These are phyloP conservation scores for Colletotrichum cordylinicola DNA, from an alignment of 2,329 filamentous ascomycete species.

Conservation along the genomic window DNA sequence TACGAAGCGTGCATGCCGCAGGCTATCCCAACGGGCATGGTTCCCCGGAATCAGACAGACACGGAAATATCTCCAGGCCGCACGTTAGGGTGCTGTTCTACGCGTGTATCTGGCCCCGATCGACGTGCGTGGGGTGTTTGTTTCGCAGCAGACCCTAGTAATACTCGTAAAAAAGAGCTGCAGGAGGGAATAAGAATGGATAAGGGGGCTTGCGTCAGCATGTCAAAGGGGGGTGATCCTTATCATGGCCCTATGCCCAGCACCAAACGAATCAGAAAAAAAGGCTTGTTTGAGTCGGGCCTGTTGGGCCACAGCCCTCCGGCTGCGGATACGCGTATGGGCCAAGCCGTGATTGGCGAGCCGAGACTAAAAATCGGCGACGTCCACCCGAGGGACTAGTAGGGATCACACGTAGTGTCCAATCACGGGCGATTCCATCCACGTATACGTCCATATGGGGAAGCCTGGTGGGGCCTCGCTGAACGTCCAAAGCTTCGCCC, in stretches of 20 bases:
- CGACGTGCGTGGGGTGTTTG: neutral
- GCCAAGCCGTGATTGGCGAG: neutral
- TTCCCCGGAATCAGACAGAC: neutral
- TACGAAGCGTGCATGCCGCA: neutral
- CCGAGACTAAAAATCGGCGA: neutral
- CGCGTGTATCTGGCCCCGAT: neutral
- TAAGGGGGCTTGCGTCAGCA: neutral
- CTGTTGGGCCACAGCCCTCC: neutral
- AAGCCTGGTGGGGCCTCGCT: neutral
- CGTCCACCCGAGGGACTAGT: neutral
- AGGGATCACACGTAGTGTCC: neutral
- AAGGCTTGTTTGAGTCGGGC: neutral
- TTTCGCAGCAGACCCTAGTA: neutral
- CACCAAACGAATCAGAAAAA: neutral
- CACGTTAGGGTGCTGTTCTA: neutral
- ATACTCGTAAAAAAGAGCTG: neutral
- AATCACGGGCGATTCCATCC: neutral
- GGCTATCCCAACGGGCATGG: neutral
- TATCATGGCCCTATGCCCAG: neutral
- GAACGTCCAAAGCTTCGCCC: neutral
- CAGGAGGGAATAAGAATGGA: neutral
- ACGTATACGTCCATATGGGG: slow-evolving; percentile 4
- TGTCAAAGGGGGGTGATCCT: neutral
- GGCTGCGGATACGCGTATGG: neutral
- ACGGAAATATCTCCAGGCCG: neutral